Conservation (phyloP, 805 yeast species). For the Saturnispora saitoi region DNA sequence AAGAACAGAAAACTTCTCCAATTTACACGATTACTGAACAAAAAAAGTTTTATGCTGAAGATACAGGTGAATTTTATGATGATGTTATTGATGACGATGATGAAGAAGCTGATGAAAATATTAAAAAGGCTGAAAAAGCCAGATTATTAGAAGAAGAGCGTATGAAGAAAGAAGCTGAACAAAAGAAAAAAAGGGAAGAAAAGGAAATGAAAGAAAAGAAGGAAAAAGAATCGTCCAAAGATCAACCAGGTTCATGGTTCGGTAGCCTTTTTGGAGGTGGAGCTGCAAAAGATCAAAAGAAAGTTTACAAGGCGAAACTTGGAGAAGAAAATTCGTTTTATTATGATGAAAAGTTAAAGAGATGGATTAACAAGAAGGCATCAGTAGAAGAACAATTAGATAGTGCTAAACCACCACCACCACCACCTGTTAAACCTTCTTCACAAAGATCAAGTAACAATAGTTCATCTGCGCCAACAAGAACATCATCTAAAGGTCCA, state of each 20-base stretch:
- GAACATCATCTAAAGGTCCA: slow-evolving; percentile 17
- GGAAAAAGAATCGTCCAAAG: not conserved
- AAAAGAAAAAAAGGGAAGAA: slow-evolving; percentile 13
- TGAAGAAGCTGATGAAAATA: slow-evolving; percentile 34
- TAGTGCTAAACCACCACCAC: slow-evolving; percentile 59
- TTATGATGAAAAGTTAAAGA: slow-evolving; percentile 73
- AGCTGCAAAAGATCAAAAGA: slow-evolving; percentile 57
- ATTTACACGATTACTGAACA: slow-evolving; percentile 21
- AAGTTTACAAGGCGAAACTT: slow-evolving; percentile 65
- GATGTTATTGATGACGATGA: slow-evolving; percentile 31
- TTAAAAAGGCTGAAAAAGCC: slow-evolving; percentile 26
- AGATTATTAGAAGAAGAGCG: slow-evolving; percentile 32
- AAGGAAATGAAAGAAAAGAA: slow-evolving; percentile 7
- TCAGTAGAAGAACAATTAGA: slow-evolving; percentile 56
- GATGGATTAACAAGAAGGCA: slow-evolving; percentile 76
- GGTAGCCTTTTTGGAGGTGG: slow-evolving; percentile 53
- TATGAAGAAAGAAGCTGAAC: slow-evolving; percentile 14
- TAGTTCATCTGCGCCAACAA: not conserved
- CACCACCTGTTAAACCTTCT: slow-evolving; percentile 30
- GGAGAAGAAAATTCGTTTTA: slow-evolving; percentile 70
- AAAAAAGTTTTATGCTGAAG: slow-evolving; percentile 23
- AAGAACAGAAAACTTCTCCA: slow-evolving; percentile 12
- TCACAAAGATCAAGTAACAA: not conserved
- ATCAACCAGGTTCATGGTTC: slow-evolving; percentile 34
- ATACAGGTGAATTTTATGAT: slow-evolving; percentile 26